Evolutionary conservation across 2,329 filamentous ascomycete genomes (phyloP), one percentile per base, ranked within the genome.

Genomic region (Chaetomium sp.): DNA sequence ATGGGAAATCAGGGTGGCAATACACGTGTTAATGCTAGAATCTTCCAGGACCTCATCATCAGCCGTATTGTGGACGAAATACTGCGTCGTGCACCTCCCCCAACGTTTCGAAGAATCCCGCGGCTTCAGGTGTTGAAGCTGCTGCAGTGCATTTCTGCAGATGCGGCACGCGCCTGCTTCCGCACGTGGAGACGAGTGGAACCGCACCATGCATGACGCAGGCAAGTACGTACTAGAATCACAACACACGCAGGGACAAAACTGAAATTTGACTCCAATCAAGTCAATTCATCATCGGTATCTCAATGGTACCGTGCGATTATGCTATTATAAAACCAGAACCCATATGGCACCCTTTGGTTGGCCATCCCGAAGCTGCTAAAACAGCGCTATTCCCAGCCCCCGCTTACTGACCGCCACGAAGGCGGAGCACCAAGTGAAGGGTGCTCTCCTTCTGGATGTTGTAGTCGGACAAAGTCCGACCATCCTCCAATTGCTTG

Each of bases 391-490:
- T 37, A 14, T 49, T 48, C 34, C 36, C 12, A 52, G 8, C 8
- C 37, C 49, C 55, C 56, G 59, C 58, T 67, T 76, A 78, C 68
- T 77, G 74, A 59, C 85, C 85, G 74, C 85, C 85, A 75, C 85
- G 84, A 33, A 88, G 80, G 72, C 85, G 83, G 53, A 88, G 81
- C 49, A 88, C 85, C 64, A 88, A 71, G 71, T 88, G 85, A 10
- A 88, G 78, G 1, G 85, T 88, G 5, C 82, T 85, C 69, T 88
- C 85, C 73, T 88, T 88, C 73, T 94, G 89, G 60, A 92, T 92
- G 75, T 65, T 65, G 61, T 65, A 65, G 45, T 65, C 63, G n/a
- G 63, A 65, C 40, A 65, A 52, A 7, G 63, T 65, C 51, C 63
- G 49, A 10, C 63, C 63, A 59, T 65, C 63, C 49, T 65, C 63